Conservation (phyloP, 192 early-diverging fungal genomes). For the Linnemannia exigua region DNA sequence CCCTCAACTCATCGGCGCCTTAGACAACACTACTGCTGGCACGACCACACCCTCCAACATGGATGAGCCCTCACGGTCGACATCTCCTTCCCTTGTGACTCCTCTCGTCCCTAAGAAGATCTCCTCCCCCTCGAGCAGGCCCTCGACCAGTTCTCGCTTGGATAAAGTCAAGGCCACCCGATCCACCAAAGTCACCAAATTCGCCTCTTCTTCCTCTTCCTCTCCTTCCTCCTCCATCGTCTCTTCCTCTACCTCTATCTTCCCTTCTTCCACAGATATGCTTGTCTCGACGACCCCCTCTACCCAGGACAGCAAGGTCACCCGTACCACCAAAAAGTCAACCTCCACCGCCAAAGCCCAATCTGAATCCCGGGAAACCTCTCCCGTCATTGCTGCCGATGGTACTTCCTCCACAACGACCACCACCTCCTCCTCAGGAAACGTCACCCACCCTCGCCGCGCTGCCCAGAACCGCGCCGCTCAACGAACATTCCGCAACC, state of each 20-base stretch:
- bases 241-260: conserved; percentile 6
- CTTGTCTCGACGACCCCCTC: conserved; percentile 7
- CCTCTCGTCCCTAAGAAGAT: not conserved
- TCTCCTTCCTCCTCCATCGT: conserved; percentile 11
- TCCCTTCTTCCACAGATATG: conserved; percentile 11
- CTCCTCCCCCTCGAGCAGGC: conserved; percentile 18
- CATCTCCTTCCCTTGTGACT: conserved; percentile 20
- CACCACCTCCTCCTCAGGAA: conserved; percentile 18
- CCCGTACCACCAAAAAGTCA: conserved; percentile 25
- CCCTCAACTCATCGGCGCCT: not conserved
- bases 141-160: conserved; percentile 50
- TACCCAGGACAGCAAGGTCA: not conserved
- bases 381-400: not conserved
- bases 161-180: conserved; percentile 53
- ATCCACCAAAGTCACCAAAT: conserved; percentile 47
- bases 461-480: conserved; percentile 93
- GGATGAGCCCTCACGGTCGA: not conserved
- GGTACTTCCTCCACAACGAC: not conserved
- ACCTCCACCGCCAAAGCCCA: conserved; percentile 5
- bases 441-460: conserved; percentile 70
- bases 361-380: conserved; percentile 34
- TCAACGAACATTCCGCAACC: conserved; percentile 91
- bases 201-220: conserved; percentile 17
- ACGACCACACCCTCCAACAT: not conserved
- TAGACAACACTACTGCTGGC: not conserved